phyloP scores from a whole-genome alignment of 805 yeast genomes.

The Blastobotrys americana region DNA sequence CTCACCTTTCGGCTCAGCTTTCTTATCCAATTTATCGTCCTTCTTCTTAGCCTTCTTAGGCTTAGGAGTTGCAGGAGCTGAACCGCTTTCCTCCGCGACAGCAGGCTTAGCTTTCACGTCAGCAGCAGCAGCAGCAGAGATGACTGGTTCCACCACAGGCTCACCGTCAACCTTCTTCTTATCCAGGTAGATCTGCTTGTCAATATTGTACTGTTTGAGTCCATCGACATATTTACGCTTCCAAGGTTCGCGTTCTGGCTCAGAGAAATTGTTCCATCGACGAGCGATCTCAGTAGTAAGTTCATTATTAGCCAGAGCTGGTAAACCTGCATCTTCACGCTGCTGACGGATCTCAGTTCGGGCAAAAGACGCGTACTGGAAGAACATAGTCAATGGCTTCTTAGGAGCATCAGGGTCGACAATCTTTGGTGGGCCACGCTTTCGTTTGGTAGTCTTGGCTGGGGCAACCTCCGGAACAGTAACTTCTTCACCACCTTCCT shows the following conservation, averaged over 20 bases:
- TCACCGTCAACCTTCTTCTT: neutral
- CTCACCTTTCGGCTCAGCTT: neutral
- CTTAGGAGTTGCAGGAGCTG: neutral
- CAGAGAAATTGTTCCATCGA: slow-evolving; percentile 68
- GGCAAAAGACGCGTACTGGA: slow-evolving; percentile 65
- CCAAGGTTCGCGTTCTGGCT: slow-evolving; percentile 66
- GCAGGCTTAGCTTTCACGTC: neutral
- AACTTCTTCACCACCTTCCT: slow-evolving; percentile 16
- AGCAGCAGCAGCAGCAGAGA: neutral
- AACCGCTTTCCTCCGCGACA: neutral
- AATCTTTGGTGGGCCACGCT: slow-evolving; percentile 37
- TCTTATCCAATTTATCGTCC: neutral
- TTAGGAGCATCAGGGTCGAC: slow-evolving; percentile 92
- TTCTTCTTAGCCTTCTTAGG: neutral
- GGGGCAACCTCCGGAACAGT: neutral
- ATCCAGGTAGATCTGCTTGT: slow-evolving; percentile 39
- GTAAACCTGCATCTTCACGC: slow-evolving; percentile 50
- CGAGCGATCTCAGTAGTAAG: slow-evolving; percentile 71
- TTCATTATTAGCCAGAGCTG: slow-evolving; percentile 65
- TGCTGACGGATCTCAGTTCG: slow-evolving; percentile 67
- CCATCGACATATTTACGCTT: slow-evolving; percentile 45
- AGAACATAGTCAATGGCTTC: slow-evolving; percentile 85
- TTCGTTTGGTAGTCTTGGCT: slow-evolving; percentile 31
- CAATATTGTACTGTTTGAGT: slow-evolving; percentile 38
- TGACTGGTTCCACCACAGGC: too few species aligned